phyloP scores from a whole-genome alignment of 2,329 filamentous ascomycete genomes.

The Pestalotiopsis sp. region DNA sequence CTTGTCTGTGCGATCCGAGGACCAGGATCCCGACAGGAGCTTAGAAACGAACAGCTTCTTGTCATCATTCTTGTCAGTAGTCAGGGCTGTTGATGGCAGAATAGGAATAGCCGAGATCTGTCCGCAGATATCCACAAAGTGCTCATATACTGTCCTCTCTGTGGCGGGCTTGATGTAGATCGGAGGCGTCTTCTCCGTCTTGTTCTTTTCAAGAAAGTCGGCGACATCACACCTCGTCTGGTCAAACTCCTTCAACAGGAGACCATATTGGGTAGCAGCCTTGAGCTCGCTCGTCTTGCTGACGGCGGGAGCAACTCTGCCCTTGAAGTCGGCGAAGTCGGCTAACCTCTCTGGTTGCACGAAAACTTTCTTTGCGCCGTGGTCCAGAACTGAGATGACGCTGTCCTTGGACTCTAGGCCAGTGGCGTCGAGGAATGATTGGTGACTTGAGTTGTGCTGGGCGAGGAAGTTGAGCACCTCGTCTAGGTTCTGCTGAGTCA shows the following conservation, averaged over 20 bases:
- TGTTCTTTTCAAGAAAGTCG: conserved; percentile 46
- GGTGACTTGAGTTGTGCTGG: conserved; percentile 52
- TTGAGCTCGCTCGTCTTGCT: conserved; percentile 45
- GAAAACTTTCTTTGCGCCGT: conserved; percentile 83
- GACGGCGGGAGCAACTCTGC: conserved; percentile 56
- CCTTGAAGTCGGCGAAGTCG: conserved; percentile 56
- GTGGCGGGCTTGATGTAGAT: conserved; percentile 54
- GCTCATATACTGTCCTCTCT: conserved; percentile 42
- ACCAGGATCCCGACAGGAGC: conserved; percentile 74
- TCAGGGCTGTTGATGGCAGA: conserved; percentile 70
- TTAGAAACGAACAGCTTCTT: conserved; percentile 66
- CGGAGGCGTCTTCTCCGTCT: conserved; percentile 43
- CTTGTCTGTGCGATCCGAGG: conserved; percentile 79
- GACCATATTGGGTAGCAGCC: conserved; percentile 48
- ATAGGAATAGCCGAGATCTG: conserved; percentile 68
- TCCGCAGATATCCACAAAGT: conserved; percentile 49
- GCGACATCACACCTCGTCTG: conserved; percentile 39
- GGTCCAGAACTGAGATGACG: conserved; percentile 78
- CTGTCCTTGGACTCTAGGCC: conserved; percentile 69
- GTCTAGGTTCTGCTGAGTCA: conserved; percentile 40
- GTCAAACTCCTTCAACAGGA: conserved; percentile 57
- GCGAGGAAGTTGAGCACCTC: conserved; percentile 49
- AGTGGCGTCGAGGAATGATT: conserved; percentile 78
- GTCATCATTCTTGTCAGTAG: conserved; percentile 64
- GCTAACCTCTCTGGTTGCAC: conserved; percentile 71